Base-by-base conservation (phyloP, 345 rosid genomes). In the Capsella bursapastoris region DNA sequence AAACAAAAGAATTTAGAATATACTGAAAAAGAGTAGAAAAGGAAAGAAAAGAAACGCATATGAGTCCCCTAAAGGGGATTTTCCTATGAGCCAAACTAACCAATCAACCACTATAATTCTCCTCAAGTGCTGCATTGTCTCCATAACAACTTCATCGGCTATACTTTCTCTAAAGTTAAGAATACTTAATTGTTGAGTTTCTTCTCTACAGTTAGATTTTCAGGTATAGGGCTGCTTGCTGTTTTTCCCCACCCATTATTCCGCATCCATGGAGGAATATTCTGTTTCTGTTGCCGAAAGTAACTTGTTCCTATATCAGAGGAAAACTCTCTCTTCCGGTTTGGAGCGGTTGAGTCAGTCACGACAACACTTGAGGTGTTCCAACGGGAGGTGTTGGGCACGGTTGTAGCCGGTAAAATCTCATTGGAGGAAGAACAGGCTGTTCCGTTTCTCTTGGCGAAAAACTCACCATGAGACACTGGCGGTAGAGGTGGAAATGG, bases 401-500 rank as follows among this genome's bases (percentile, higher is more conserved):
- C 18, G 18, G 63, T 52, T 22, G 81, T 64, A 83, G 80, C 81
- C 12, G 83, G 82, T 73, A 44, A 73, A 70, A 59, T 76, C 35
- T 74, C 88, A 55, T 13, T 83, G 71, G 62, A 60, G 15, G 73
- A 62, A 74, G 61, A 49, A 51, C 66, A 25, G 34, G 74, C 71
- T 53, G 72, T 60, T 34, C 57, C 66, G 41, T 74, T 83, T 75
- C 82, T 81, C 77, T 65, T 82, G 6, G 81, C 56, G 10, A 35
- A 51, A 59, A 78, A 78, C 40, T 71, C 81, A 13, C 68, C 57
- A 10, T 68, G 80, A 68, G 97, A 86, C 70, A 70, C 52, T 68
- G 88, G 87, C 3, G 98, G 98, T 55, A 87, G 68, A 38, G 98
- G 98, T 29, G 98, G 98, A 79, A 88, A 95, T 16, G 99, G 98